Conservation (phyloP, 768 basidiomycete genomes). For the Plicaturopsis crispa region DNA sequence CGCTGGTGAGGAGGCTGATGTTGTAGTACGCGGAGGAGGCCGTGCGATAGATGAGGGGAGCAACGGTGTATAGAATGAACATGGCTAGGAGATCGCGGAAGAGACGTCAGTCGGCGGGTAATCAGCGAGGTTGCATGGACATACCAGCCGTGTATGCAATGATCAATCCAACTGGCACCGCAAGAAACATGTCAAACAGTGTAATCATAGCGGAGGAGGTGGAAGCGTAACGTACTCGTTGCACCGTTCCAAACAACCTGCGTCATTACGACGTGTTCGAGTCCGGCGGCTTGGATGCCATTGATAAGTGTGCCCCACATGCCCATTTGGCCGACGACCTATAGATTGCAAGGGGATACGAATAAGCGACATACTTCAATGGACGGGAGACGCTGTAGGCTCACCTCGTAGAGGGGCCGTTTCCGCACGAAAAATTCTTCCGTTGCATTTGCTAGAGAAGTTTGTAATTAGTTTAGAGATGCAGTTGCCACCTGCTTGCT, state of each 20-base stretch:
- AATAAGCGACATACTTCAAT: too few relatives aligned
- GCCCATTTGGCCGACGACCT: conserved; percentile 81
- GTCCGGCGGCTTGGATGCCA: conserved; percentile 65
- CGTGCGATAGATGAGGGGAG: conserved; percentile 79
- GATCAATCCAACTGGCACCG: conserved; percentile 39
- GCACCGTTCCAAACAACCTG: conserved; percentile 65
- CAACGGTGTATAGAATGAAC: conserved; percentile 80
- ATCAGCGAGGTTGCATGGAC: conserved; percentile 3
- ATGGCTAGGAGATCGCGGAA: conserved; percentile 44
- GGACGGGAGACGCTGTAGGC: neutral
- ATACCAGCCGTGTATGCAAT: conserved; percentile 40
- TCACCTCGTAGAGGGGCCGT: conserved; percentile 71
- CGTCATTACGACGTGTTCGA: conserved; percentile 66
- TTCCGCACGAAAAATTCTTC: conserved; percentile 83
- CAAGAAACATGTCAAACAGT: conserved; percentile 19
- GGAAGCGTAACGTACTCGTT: conserved; percentile 54
- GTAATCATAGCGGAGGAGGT: conserved; percentile 23
- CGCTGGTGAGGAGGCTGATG: conserved; percentile 77
- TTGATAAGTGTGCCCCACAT: conserved; percentile 81
- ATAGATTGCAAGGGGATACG: neutral
- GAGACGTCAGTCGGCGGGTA: neutral
- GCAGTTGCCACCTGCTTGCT: too few relatives aligned
- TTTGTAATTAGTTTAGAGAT: neutral
- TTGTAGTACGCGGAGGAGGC: conserved; percentile 85
- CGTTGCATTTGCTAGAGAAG: conserved; percentile 65